phyloP scores from a whole-genome alignment of 83 land plant genomes.

The Larix sibirica region DNA sequence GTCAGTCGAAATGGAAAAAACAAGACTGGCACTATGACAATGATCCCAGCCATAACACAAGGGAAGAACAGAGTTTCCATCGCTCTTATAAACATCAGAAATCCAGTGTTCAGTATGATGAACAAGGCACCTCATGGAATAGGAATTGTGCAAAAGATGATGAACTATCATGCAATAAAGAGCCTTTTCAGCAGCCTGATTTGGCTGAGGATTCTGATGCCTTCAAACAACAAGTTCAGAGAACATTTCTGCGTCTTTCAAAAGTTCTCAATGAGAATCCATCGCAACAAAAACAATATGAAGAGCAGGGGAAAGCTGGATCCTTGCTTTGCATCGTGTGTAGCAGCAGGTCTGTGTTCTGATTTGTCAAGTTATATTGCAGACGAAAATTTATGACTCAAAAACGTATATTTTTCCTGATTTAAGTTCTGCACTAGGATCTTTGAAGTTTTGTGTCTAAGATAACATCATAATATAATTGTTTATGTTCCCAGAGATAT shows the following conservation, averaged over 20 bases:
- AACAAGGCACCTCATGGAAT: background rate
- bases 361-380: background rate
- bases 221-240: conserved; percentile 24
- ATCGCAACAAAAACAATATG: conserved; percentile 12
- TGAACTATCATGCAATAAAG: background rate
- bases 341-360: conserved; percentile 22
- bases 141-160: background rate
- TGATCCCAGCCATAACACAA: background rate
- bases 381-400: background rate
- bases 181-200: background rate
- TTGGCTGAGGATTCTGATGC: conserved; percentile 18
- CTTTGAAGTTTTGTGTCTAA: background rate
- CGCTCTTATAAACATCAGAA: background rate
- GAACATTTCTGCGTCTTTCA: conserved; percentile 11
- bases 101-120: background rate
- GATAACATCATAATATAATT: background rate
- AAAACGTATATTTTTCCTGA: background rate
- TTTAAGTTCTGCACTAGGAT: background rate
- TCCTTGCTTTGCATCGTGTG: conserved; percentile 20
- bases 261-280: conserved; percentile 19
- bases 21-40: background rate
- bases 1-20: background rate
- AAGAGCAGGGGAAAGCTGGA: conserved; percentile 18
- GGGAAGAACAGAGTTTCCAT: background rate
- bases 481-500: too few species aligned